A percentile compares a stretch with the other conserved stretches of the same genome.
phyloP scores from a whole-genome alignment of 2,329 filamentous ascomycete species.

The Fusarium falciforme region DNA sequence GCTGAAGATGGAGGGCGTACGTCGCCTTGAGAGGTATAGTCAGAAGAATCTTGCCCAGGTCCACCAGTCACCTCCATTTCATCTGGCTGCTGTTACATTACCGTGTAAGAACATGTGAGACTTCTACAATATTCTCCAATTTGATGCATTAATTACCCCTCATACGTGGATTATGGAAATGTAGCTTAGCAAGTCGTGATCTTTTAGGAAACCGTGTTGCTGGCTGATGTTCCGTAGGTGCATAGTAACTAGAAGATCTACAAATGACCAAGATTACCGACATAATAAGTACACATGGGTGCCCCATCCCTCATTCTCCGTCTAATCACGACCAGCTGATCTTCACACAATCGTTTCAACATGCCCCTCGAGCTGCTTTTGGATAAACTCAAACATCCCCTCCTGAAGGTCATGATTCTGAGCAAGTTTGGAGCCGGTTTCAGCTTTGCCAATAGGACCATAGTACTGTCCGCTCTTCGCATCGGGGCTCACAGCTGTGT shows the following conservation, averaged over 20 bases:
- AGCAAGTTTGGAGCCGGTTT: neutral
- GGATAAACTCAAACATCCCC: neutral
- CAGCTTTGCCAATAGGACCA: neutral
- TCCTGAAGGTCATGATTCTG: neutral
- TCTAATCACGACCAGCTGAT: neutral
- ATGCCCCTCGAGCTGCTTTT: neutral
- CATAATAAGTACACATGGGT: neutral
- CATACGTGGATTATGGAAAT: too few relatives aligned
- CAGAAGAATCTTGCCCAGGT: neutral
- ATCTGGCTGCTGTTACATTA: neutral
- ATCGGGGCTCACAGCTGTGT: neutral
- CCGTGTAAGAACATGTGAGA: too few relatives aligned
- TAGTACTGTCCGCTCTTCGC: neutral
- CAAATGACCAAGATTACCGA: neutral
- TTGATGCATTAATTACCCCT: too few relatives aligned
- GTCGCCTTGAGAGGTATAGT: neutral
- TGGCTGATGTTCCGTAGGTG: neutral
- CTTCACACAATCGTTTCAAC: neutral
- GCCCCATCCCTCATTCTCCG: neutral
- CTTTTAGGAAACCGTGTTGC: neutral
- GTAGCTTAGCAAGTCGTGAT: too few relatives aligned
- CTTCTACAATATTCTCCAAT: too few relatives aligned
- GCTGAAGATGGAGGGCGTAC: neutral
- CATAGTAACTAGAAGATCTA: neutral
- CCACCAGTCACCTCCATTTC: neutral